phyloP scores from a whole-genome alignment of 306 rosid genomes.

The Lathyrus tuberosus region DNA sequence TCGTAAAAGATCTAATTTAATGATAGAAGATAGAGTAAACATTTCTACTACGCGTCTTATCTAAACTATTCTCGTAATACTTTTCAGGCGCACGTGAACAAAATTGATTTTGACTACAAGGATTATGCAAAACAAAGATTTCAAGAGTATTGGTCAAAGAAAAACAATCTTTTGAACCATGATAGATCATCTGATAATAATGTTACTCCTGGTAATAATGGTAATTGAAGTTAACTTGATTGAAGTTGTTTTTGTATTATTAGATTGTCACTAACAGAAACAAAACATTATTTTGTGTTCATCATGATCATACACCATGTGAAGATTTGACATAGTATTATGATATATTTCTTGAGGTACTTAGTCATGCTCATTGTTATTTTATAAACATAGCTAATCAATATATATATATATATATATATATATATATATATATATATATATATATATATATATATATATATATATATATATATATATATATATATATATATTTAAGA shows the following conservation, averaged over 20 bases:
- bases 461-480: too few species aligned
- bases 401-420: too few species aligned
- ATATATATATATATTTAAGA: too few species aligned
- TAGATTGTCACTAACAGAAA: neutral
- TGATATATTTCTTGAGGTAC: too few species aligned
- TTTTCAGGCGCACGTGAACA: conserved; percentile 71
- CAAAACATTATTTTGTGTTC: too few species aligned
- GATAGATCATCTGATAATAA: conserved; percentile 32
- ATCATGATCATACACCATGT: too few species aligned
- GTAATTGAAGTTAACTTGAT: conserved; percentile 7
- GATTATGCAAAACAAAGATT: conserved; percentile 84
- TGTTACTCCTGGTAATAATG: conserved; percentile 35
- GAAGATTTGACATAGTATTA: too few species aligned
- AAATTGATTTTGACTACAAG: conserved; percentile 72
- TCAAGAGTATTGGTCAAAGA: conserved; percentile 67
- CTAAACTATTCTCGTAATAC: conserved; percentile 6
- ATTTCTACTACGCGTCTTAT: neutral
- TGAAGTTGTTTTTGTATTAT: neutral
- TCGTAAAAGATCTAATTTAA: too few species aligned
- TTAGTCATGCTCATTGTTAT: too few species aligned
- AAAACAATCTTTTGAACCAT: conserved; percentile 43
- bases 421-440: too few species aligned
- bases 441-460: too few species aligned
- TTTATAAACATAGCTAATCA: too few species aligned
- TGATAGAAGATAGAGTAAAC: neutral